Base-by-base conservation (phyloP, 1,139 yeast species). In the Geotrichum histeridarum region DNA sequence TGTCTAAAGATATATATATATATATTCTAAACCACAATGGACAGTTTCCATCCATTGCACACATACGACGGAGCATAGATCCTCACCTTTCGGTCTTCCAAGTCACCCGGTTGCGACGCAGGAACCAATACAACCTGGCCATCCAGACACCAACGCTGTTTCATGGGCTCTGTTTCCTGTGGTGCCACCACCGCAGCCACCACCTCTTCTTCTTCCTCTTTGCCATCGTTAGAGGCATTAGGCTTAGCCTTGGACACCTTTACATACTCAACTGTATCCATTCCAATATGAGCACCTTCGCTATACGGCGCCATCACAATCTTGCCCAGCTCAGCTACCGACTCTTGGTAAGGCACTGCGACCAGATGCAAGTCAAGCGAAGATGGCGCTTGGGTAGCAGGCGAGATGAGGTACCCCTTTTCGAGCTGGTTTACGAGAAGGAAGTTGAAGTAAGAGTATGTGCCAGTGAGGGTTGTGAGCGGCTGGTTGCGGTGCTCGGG, bases 341-440 rank as follows among this genome's bases (percentile, higher is more conserved):
- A 66, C 27, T 5, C 27, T 5, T 5, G 27, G 27, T 80, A 70
- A 0, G 73, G 76, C 59, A 87, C 79, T 2, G 80, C 76, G 0
- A 90, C 70, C 46, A 84, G 59, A 64, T 82, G 82, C 8, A 88
- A 69, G 42, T 73, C 71, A 12, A 57, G 52, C 14, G 74, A 67
- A n/a, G 77, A 72, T 1, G 77, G 70, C 1, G 85, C 75, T 42
- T 76, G 65, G 0, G 95, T 86, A 1, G 67, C 56, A 0, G 97
- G 97, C 51, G 94, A 88, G 15, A 91, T 86, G 43, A 71, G 73
- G 66, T 88, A 90, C 0, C 76, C 76, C 2, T 81, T 78, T 67
- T 90, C 97, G 54, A 89, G 79, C 52, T 76, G 74, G 27, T 81
- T 75, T 1, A 86, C 77, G 0, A 86, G 77, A 0, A 91, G 78